Evolutionary conservation across 176 grass and related monocot species (phyloP), one percentile per base, ranked within the genome.

Genomic region (Bromus sterilis): DNA sequence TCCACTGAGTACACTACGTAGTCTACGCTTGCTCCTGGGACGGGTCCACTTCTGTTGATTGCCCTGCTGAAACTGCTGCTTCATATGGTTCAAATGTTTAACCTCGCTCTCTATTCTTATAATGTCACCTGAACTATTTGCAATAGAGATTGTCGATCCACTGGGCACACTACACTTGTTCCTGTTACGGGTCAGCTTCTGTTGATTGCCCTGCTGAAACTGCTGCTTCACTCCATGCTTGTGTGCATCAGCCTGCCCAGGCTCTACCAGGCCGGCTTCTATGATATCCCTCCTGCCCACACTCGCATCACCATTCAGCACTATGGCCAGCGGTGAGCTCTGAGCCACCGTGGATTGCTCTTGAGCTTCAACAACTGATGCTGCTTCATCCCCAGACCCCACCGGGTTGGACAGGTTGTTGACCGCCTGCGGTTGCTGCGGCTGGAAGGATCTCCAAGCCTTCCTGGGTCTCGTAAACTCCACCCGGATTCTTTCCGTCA

Each of bases 11-110:
- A 89, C 59, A 14, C 72, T 53, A 68, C 37, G 72, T 74, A 89
- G 51, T 10, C 72, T 53, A 68, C 37, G 51, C 49, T 37, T 78
- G 42, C 43, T 83, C 49, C 23, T 43, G 13, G 16, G 84, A 6
- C 75, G 69, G 37, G 82, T 70, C 71, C 80, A 86, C 79, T 94
- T 94, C 21, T 82, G 66, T 25, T 75, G 83, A 84, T 87, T 91
- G 44, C 26, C 84, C 55, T 90, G 84, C 13, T 74, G 30, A 73
- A 91, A 89, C 56, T 70, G 77, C 32, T 89, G 67, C 18, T 86
- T 21, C 24, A 18, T 71, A 37, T 31, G 24, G 71, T 21, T 64
- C 2, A 12, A 24, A 30, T 30, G 4, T 30, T 61, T 61, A 30
- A 61, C 12, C 30, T 7, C 12, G 4, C 26, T 4, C 25, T 61